Evolutionary conservation across 345 rosid genomes (phyloP).

Genomic region (Pseudoturritis turrita): DNA sequence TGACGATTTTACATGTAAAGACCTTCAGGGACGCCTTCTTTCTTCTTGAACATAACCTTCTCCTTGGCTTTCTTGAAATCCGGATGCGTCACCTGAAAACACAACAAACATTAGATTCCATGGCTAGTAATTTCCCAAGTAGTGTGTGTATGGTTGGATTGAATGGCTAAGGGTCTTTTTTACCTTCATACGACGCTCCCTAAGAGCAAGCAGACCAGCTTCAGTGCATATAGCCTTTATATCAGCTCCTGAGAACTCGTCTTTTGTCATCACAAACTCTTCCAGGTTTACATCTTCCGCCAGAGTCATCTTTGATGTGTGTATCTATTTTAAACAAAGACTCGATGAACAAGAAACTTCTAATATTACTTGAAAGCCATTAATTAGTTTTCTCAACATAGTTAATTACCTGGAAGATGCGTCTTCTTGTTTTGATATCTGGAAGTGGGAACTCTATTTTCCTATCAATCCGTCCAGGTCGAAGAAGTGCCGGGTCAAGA

Average conservation of each 20-base stretch:
- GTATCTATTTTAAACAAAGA: constrained; percentile 48
- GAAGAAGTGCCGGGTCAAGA: constrained; percentile 96
- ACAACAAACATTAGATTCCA: neutral
- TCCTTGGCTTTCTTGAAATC: constrained; percentile 97
- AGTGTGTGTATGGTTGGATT: neutral
- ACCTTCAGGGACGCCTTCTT: constrained; percentile 99
- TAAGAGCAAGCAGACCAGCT: constrained; percentile 90
- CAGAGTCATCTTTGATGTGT: constrained; percentile 92
- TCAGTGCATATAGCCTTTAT: constrained; percentile 97
- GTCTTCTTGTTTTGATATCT: constrained; percentile 97
- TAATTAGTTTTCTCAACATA: neutral
- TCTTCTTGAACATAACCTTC: constrained; percentile 99
- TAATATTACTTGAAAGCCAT: neutral
- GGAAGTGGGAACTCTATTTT: constrained; percentile 98
- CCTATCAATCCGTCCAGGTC: constrained; percentile 94
- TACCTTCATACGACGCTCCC: constrained; percentile 99
- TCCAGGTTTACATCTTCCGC: constrained; percentile 96
- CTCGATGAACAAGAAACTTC: neutral
- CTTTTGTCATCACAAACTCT: constrained; percentile 98
- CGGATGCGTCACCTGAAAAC: constrained; percentile 64
- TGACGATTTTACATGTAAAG: constrained; percentile 64
- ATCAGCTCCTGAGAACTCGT: constrained; percentile 97
- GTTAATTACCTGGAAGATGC: constrained; percentile 76
- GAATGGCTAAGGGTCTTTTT: constrained; percentile 12
- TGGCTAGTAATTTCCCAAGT: neutral